Conservation (phyloP, 2,329 filamentous ascomycete genomes). For the Leptosphaerulina australis region DNA sequence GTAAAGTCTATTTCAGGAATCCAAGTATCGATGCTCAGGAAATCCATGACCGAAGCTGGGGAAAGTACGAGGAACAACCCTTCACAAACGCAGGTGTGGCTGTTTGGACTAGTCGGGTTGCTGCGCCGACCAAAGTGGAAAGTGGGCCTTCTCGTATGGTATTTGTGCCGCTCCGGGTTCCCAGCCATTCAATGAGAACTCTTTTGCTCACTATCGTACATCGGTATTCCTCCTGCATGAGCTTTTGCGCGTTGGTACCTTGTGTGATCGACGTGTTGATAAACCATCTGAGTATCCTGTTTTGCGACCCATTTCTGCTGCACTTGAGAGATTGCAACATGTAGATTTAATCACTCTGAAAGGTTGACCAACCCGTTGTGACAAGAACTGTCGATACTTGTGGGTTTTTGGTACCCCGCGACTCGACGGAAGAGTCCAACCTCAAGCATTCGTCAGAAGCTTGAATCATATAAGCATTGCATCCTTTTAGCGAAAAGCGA, state of each 20-base stretch:
- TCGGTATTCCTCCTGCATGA: not conserved
- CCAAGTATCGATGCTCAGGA: not conserved
- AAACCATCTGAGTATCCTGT: not conserved
- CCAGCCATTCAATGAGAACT: not conserved
- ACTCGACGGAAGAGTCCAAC: too few species aligned
- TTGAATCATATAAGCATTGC: constrained; percentile 21
- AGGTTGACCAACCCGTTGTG: not conserved
- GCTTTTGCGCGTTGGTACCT: not conserved
- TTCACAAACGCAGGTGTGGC: not conserved
- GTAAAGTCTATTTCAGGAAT: constrained; percentile 3
- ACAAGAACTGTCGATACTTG: not conserved
- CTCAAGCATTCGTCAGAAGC: constrained; percentile 15
- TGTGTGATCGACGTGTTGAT: not conserved
- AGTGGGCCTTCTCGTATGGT: not conserved
- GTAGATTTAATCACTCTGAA: not conserved
- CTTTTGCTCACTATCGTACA: not conserved
- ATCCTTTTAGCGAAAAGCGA: constrained; percentile 1
- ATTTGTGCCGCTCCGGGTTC: not conserved
- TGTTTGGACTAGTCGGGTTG: not conserved
- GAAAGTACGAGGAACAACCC: not conserved
- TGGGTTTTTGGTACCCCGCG: too few species aligned
- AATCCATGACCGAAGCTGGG: not conserved
- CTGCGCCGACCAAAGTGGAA: not conserved
- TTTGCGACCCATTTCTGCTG: not conserved
- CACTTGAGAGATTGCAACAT: not conserved